phyloP scores from a whole-genome alignment of 2,329 filamentous ascomycete species.

The Endocalyx cinctus region DNA sequence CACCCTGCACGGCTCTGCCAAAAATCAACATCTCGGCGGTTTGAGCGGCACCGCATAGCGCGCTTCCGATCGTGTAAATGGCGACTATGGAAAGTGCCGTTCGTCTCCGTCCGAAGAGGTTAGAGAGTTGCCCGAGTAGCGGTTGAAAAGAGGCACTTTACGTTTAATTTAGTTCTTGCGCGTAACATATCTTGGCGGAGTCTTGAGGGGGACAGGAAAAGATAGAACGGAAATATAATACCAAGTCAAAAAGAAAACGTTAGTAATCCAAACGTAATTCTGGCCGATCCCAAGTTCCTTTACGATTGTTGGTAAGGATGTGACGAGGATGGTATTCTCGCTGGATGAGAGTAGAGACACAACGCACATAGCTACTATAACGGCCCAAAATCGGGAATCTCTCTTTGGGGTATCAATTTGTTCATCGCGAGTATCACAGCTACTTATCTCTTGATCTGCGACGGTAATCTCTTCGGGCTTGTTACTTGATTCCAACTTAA shows the following conservation, averaged over 20 bases:
- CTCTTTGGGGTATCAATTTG: no score
- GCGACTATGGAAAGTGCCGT: background rate
- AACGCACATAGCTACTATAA: slow-evolving; percentile 12
- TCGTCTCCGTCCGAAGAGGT: slow-evolving; percentile 30
- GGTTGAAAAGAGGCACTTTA: slow-evolving; percentile 2
- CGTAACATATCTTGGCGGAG: no score
- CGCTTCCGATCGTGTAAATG: background rate
- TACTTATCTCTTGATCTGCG: no score
- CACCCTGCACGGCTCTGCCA: background rate
- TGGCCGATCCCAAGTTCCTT: slow-evolving; percentile 2
- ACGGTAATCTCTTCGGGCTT: no score
- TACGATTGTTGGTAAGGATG: background rate
- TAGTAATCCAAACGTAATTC: slow-evolving; percentile 6
- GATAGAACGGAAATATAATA: no score
- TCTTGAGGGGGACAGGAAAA: background rate
- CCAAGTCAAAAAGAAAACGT: slow-evolving; percentile 1
- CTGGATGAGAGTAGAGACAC: slow-evolving; percentile 6
- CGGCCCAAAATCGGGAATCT: slow-evolving; percentile 11
- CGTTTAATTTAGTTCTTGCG: background rate
- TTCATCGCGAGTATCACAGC: no score
- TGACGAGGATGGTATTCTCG: slow-evolving; percentile 3
- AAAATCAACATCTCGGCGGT: background rate
- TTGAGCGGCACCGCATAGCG: background rate
- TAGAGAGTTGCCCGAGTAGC: slow-evolving; percentile 35
- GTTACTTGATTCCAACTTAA: no score